phyloP scores from a whole-genome alignment of 345 rosid species.

The Mallotus nudiflorus region DNA sequence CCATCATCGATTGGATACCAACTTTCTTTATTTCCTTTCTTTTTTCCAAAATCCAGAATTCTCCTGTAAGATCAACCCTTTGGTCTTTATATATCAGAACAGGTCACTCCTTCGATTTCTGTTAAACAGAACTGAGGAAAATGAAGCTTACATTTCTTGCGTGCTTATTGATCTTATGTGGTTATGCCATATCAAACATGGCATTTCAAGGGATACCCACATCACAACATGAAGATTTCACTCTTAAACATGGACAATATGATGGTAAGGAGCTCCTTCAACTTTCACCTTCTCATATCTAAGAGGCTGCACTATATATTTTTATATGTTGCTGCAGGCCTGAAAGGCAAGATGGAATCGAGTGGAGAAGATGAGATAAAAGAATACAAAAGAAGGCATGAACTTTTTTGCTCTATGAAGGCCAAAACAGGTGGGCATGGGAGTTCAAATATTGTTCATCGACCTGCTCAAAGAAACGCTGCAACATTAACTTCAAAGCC shows the following conservation, averaged over 20 bases:
- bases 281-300: neutral
- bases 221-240: constrained; percentile 12
- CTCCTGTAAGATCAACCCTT: neutral
- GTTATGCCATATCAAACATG: constrained; percentile 14
- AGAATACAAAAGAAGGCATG: neutral
- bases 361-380: neutral
- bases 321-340: constrained; percentile 10
- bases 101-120: neutral
- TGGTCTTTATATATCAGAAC: neutral
- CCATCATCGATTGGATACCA: neutral
- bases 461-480: constrained; percentile 8
- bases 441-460: constrained; percentile 29
- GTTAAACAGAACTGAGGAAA: neutral
- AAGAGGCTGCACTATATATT: neutral
- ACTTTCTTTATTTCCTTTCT: neutral
- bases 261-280: constrained; percentile 16
- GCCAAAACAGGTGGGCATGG: constrained; percentile 38
- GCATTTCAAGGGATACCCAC: constrained; percentile 14
- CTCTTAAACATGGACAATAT: constrained; percentile 13
- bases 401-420: constrained; percentile 2
- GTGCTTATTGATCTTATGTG: constrained; percentile 24
- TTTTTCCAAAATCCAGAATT: neutral
- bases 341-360: constrained; percentile 1
- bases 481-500: constrained; percentile 20
- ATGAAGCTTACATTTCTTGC: constrained; percentile 25